Evolutionary conservation across 768 basidiomycete genomes (phyloP).

Genomic region (Rhodosporidiobolus odoratus): DNA sequence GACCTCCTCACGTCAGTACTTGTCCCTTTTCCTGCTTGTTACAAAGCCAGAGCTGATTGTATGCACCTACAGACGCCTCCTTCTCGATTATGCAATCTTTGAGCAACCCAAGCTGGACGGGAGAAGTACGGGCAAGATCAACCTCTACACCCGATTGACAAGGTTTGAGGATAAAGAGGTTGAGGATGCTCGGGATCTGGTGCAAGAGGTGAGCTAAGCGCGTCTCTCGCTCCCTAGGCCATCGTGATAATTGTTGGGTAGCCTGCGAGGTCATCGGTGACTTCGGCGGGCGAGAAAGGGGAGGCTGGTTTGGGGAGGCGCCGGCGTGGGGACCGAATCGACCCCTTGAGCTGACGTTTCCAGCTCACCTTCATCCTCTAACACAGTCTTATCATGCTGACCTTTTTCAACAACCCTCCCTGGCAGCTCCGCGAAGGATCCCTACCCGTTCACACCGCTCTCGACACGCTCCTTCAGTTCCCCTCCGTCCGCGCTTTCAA

Average conservation of each 20-base stretch:
- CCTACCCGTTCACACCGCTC: conserved; percentile 1
- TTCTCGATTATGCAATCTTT: conserved; percentile 29
- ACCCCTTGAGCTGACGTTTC: neutral
- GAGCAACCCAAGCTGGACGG: neutral
- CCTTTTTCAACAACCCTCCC: neutral
- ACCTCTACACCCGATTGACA: neutral
- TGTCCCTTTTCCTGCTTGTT: neutral
- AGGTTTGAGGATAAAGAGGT: conserved; percentile 3
- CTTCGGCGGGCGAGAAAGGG: neutral
- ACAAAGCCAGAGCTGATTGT: too few species aligned
- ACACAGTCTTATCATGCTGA: too few species aligned
- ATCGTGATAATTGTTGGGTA: too few species aligned
- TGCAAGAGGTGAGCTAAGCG: conserved; percentile 4
- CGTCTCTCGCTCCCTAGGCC: neutral
- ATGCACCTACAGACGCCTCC: neutral
- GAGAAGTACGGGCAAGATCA: conserved; percentile 30
- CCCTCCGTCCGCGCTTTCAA: conserved; percentile 13
- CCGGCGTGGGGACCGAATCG: neutral
- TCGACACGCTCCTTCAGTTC: conserved; percentile 11
- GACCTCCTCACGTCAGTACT: conserved; percentile 24
- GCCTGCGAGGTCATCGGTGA: too few species aligned
- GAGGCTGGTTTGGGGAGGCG: neutral
- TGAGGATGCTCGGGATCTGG: conserved; percentile 1
- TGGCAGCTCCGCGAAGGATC: conserved; percentile 19
- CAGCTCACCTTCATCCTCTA: neutral